These are phyloP conservation scores for Colletotrichum kahawae DNA, from an alignment of 2,329 filamentous ascomycete species.

Conservation along the genomic window DNA sequence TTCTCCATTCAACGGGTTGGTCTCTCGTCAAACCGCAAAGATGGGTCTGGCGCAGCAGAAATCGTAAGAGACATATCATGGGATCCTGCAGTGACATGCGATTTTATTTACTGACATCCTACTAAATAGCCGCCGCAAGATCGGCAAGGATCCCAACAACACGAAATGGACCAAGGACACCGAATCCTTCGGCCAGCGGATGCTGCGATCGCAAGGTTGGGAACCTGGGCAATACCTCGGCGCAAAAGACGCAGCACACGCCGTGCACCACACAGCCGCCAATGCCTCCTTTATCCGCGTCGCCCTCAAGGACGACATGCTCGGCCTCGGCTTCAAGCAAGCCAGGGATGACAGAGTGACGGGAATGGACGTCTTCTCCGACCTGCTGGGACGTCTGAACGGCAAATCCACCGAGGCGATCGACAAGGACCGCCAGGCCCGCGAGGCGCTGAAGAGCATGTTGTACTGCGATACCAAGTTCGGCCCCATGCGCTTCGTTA, in stretches of 20 bases:
- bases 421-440: constrained; percentile 70
- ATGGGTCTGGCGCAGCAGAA: constrained; percentile 23
- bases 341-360: constrained; percentile 80
- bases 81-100: not conserved
- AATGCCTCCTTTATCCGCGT: constrained; percentile 88
- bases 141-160: constrained; percentile 93
- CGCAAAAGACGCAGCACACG: constrained; percentile 75
- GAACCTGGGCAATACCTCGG: constrained; percentile 84
- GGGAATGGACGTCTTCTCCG: constrained; percentile 85
- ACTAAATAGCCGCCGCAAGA: constrained; percentile 59
- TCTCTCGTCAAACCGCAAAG: constrained; percentile 14
- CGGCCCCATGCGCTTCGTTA: constrained; percentile 85
- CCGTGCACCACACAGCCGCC: constrained; percentile 77
- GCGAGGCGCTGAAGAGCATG: constrained; percentile 73
- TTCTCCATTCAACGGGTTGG: not conserved
- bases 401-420: constrained; percentile 80
- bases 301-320: constrained; percentile 85
- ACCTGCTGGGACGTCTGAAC: constrained; percentile 86
- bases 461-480: constrained; percentile 78
- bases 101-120: not conserved
- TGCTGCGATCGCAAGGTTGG: constrained; percentile 90
- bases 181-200: constrained; percentile 84
- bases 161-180: constrained; percentile 88
- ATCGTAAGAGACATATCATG: not conserved
- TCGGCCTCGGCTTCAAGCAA: constrained; percentile 84